Evolutionary conservation across 2,329 filamentous ascomycete species (phyloP).

Genomic region (Sporothrix pseudoabietina): DNA sequence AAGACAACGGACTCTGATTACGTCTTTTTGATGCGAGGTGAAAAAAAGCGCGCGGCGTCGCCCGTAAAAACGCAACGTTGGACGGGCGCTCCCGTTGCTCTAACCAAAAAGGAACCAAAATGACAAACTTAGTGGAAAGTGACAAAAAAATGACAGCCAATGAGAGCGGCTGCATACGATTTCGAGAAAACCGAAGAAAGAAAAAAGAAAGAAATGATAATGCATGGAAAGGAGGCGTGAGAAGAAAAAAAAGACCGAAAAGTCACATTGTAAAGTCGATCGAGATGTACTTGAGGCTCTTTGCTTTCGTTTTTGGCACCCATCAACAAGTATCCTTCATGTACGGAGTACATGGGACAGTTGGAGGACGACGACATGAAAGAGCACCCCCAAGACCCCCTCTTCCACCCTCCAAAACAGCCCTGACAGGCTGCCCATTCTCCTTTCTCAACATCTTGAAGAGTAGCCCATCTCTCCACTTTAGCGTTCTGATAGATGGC

Average conservation of each 20-base stretch:
- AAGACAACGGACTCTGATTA: background rate
- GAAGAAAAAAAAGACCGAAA: background rate
- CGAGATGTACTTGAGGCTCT: constrained; percentile 9
- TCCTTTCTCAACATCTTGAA: background rate
- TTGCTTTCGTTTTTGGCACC: background rate
- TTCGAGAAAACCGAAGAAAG: background rate
- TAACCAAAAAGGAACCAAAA: constrained; percentile 26
- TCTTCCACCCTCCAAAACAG: background rate
- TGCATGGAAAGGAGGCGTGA: background rate
- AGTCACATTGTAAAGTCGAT: background rate
- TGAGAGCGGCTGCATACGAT: background rate
- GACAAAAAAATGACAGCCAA: background rate
- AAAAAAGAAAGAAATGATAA: background rate
- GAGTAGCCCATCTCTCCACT: background rate
- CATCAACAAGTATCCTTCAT: background rate
- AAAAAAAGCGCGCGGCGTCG: constrained; percentile 14
- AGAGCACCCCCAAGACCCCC: background rate
- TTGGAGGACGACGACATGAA: background rate
- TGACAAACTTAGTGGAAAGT: constrained; percentile 9
- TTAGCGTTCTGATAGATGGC: background rate
- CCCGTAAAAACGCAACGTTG: constrained; percentile 24
- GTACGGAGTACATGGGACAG: background rate
- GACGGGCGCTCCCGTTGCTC: constrained; percentile 28
- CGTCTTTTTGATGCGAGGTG: background rate
- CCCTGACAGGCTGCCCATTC: background rate